Evolutionary conservation across 148 eudicot species (phyloP).

Genomic region (Simmondsia chinensis): DNA sequence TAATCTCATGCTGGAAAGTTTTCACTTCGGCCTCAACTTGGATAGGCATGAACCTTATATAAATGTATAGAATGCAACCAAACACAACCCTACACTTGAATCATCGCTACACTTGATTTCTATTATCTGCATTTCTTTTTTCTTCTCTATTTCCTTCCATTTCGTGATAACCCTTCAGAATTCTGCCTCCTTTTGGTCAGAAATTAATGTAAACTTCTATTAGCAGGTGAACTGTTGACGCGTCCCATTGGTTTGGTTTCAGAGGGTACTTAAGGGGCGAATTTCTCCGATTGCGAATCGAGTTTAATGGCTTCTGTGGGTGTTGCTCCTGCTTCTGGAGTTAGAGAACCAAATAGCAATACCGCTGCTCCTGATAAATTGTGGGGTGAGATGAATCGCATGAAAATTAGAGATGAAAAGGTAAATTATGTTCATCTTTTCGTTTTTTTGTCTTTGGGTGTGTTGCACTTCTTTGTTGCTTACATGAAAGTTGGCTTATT

Average conservation of each 20-base stretch:
- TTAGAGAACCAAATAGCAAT: slow-evolving; percentile 33
- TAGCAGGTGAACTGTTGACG: no score
- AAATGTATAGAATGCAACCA: no score
- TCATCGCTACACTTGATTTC: no score
- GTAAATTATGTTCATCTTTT: slow-evolving; percentile 10
- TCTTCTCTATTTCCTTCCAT: no score
- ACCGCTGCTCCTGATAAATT: slow-evolving; percentile 35
- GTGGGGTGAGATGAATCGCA: slow-evolving; percentile 56
- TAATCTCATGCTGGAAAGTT: no score
- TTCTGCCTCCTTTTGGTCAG: slow-evolving; percentile 1
- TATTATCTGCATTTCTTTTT: no score
- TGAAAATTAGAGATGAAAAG: slow-evolving; percentile 73
- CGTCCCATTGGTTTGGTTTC: background rate
- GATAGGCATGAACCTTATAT: no score
- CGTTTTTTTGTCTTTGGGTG: background rate
- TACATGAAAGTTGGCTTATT: background rate
- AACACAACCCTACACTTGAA: no score
- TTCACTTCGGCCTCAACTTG: no score
- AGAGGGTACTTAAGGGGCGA: background rate
- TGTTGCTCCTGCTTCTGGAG: slow-evolving; percentile 34
- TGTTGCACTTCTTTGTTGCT: background rate
- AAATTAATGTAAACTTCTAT: background rate
- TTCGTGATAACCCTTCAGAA: no score
- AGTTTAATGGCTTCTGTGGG: slow-evolving; percentile 41
- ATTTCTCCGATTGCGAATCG: background rate